Evolutionary conservation across 345 rosid species (phyloP).

Genomic region (Camelina sativa): DNA sequence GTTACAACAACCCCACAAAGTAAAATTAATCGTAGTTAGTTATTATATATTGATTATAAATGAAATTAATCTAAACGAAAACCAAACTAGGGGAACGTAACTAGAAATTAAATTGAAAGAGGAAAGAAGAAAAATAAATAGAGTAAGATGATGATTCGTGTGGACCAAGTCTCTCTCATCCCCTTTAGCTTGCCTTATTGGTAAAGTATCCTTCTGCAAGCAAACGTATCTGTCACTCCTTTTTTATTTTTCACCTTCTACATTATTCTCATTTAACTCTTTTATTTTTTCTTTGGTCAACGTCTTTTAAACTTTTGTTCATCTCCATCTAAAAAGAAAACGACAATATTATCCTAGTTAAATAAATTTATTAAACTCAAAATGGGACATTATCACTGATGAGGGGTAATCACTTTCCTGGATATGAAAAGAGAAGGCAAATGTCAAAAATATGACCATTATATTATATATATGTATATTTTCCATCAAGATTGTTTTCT

Average conservation of each 20-base stretch:
- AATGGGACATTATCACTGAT: not conserved
- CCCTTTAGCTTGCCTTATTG: conserved; percentile 50
- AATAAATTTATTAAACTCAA: not conserved
- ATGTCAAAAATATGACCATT: not conserved
- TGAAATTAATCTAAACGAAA: not conserved
- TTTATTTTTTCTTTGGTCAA: not conserved
- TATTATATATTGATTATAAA: not conserved
- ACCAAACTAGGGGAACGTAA: not conserved
- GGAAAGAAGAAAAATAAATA: conserved; percentile 11
- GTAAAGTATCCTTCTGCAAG: conserved; percentile 44
- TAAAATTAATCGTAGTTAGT: not conserved
- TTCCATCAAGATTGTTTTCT: not conserved
- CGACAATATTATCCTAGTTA: not conserved
- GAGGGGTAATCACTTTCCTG: not conserved
- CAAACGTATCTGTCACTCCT: conserved; percentile 46
- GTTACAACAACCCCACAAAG: not conserved
- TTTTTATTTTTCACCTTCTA: conserved; percentile 21
- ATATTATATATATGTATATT: not conserved
- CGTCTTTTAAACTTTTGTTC: conserved; percentile 13
- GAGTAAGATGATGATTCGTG: conserved; percentile 45
- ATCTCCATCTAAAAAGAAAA: not conserved
- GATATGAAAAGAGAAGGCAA: not conserved
- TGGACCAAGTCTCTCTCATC: conserved; percentile 43
- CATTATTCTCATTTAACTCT: not conserved
- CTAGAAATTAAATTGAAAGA: conserved; percentile 3